Percentiles rank a stretch among this genome's conserved stretches.
These are phyloP conservation scores for Barnettozyma sp. DNA, from an alignment of 805 yeast genomes.

Conservation along the genomic window DNA sequence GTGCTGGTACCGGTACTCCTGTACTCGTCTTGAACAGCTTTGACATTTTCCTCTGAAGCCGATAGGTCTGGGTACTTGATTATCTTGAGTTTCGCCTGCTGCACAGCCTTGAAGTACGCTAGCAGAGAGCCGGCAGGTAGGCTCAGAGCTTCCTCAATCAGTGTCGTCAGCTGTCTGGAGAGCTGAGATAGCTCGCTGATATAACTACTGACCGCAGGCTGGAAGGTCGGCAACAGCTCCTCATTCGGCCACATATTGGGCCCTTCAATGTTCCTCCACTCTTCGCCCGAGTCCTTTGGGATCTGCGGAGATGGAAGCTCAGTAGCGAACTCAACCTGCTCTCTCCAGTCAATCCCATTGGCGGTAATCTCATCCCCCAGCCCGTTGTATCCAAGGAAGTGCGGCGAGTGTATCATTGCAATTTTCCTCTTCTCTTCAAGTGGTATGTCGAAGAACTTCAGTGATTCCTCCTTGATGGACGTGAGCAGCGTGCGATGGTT, in stretches of 20 bases:
- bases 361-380: constrained; percentile 43
- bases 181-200: constrained; percentile 40
- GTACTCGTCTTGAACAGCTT: constrained; percentile 37
- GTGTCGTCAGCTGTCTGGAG: constrained; percentile 34
- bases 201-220: constrained; percentile 27
- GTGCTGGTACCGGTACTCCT: constrained; percentile 36
- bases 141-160: constrained; percentile 52
- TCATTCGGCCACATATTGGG: constrained; percentile 41
- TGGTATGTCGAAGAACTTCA: constrained; percentile 35
- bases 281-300: constrained; percentile 25
- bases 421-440: constrained; percentile 31
- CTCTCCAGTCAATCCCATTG: constrained; percentile 41
- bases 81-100: constrained; percentile 33
- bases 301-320: constrained; percentile 38
- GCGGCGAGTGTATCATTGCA: constrained; percentile 37
- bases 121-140: constrained; percentile 39
- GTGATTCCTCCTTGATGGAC: constrained; percentile 27
- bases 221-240: constrained; percentile 30
- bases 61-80: constrained; percentile 32
- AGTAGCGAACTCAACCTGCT: constrained; percentile 43
- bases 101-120: constrained; percentile 41
- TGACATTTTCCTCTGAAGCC: constrained; percentile 8
- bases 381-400: constrained; percentile 40
- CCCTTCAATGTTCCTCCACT: constrained; percentile 39
- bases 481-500: constrained; percentile 21